Evolutionary conservation across 208 protist species (phyloP).

Genomic region (Phytomonas sp.): DNA sequence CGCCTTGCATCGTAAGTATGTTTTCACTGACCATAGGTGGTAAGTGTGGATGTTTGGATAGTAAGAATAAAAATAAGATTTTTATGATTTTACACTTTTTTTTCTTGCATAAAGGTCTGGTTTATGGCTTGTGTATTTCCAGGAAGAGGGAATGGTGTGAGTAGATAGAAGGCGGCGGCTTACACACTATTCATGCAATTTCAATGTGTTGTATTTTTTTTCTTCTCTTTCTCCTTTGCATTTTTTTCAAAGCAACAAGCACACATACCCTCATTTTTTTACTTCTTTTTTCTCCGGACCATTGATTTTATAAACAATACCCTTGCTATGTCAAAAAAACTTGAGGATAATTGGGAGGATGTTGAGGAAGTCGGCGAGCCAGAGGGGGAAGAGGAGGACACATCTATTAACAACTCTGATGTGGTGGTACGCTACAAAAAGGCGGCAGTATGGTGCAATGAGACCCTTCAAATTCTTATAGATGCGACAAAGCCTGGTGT

Average conservation of each 20-base stretch:
- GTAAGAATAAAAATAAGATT: not conserved
- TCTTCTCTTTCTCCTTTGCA: constrained; percentile 12
- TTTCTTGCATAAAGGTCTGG: not conserved
- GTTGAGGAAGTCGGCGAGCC: constrained; percentile 43
- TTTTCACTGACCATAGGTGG: not conserved
- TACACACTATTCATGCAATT: not conserved
- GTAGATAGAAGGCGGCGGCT: not conserved
- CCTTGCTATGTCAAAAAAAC: constrained; percentile 12
- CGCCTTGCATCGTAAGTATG: not conserved
- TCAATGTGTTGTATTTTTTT: not conserved
- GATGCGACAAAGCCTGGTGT: constrained; percentile 77
- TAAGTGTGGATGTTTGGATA: not conserved
- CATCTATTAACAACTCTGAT: constrained; percentile 91
- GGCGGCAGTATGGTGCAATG: constrained; percentile 93
- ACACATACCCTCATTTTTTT: constrained; percentile 12
- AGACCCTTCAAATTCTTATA: constrained; percentile 87
- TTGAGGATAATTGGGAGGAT: constrained; percentile 72
- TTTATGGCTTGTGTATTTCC: not conserved
- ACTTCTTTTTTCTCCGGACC: constrained; percentile 6
- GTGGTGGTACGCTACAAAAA: constrained; percentile 96
- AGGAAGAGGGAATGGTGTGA: not conserved
- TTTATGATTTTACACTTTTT: not conserved
- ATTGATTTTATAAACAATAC: constrained; percentile 7
- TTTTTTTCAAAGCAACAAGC: constrained; percentile 15
- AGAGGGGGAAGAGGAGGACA: constrained; percentile 90